These are phyloP conservation scores for Aspergillus hancockii DNA, from an alignment of 495 filamentous ascomycete genomes.

Conservation along the genomic window DNA sequence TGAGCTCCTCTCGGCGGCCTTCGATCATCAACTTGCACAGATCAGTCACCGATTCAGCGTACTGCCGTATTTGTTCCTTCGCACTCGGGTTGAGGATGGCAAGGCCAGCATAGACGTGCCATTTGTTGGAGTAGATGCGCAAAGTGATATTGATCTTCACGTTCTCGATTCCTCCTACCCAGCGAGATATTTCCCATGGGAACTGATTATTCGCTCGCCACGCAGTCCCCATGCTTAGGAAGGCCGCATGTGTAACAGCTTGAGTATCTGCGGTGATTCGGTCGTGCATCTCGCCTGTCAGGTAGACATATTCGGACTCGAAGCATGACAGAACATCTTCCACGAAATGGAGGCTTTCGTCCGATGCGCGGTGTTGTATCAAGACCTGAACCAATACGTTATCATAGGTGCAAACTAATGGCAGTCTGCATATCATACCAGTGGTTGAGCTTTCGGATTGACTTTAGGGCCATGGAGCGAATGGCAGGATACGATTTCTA, in stretches of 20 bases:
- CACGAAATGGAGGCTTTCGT: slow-evolving; percentile 74
- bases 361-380: slow-evolving; percentile 86
- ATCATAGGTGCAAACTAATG: slow-evolving; percentile 13
- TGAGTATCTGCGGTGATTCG: slow-evolving; percentile 98
- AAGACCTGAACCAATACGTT: slow-evolving; percentile 57
- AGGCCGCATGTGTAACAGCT: slow-evolving; percentile 95
- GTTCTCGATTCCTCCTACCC: slow-evolving; percentile 96
- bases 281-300: slow-evolving; percentile 86
- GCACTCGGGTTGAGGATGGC: slow-evolving; percentile 95
- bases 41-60: slow-evolving; percentile 88
- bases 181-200: slow-evolving; percentile 91
- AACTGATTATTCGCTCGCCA: slow-evolving; percentile 93
- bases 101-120: slow-evolving; percentile 97
- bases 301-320: slow-evolving; percentile 76
- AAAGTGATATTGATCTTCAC: slow-evolving; percentile 98
- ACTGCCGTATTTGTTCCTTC: slow-evolving; percentile 88
- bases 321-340: slow-evolving; percentile 80
- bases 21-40: slow-evolving; percentile 95
- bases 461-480: slow-evolving; percentile 94
- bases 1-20: slow-evolving; percentile 77
- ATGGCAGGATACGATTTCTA: slow-evolving; percentile 94
- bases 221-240: slow-evolving; percentile 94
- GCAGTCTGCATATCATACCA: slow-evolving; percentile 52
- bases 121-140: slow-evolving; percentile 97
- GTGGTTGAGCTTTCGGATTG: slow-evolving; percentile 80